phyloP scores from a whole-genome alignment of 805 yeast genomes.

The Nakazawaea holstii region DNA sequence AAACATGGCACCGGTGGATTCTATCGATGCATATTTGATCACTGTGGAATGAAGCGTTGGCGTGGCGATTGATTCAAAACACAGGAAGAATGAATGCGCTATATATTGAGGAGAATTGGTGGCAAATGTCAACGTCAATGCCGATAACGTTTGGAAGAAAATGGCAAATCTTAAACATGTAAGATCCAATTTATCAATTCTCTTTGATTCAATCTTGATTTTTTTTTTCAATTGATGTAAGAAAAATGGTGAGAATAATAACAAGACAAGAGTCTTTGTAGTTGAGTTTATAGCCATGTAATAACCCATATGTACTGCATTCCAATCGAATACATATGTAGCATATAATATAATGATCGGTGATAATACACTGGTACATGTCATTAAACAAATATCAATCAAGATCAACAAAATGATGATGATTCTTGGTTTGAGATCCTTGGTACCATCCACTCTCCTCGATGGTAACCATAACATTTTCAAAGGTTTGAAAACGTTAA shows the following conservation, averaged over 20 bases:
- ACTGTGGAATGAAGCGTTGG: constrained; percentile 60
- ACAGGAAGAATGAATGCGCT: constrained; percentile 3
- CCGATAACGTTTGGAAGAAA: not conserved
- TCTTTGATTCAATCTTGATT: constrained; percentile 28
- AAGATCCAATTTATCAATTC: constrained; percentile 51
- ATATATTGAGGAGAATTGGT: constrained; percentile 3
- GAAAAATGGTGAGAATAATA: constrained; percentile 46
- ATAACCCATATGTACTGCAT: constrained; percentile 47
- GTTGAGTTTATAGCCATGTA: constrained; percentile 48
- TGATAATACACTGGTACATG: constrained; percentile 34
- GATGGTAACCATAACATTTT: constrained; percentile 49
- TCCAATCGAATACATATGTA: constrained; percentile 49
- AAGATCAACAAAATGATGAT: constrained; percentile 44
- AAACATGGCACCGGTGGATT: constrained; percentile 63
- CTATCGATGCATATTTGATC: constrained; percentile 55
- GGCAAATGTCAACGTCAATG: constrained; percentile 8
- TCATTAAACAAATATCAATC: constrained; percentile 37
- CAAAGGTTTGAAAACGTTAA: constrained; percentile 40
- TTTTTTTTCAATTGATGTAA: constrained; percentile 29
- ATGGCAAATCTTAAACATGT: constrained; percentile 27
- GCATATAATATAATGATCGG: constrained; percentile 46
- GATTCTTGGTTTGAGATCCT: constrained; percentile 30
- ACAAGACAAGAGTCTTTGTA: constrained; percentile 41
- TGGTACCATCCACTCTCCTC: constrained; percentile 20
- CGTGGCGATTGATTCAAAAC: constrained; percentile 41